These are phyloP conservation scores for Colletotrichum sp. DNA, from an alignment of 2,329 filamentous ascomycete genomes.

Conservation along the genomic window DNA sequence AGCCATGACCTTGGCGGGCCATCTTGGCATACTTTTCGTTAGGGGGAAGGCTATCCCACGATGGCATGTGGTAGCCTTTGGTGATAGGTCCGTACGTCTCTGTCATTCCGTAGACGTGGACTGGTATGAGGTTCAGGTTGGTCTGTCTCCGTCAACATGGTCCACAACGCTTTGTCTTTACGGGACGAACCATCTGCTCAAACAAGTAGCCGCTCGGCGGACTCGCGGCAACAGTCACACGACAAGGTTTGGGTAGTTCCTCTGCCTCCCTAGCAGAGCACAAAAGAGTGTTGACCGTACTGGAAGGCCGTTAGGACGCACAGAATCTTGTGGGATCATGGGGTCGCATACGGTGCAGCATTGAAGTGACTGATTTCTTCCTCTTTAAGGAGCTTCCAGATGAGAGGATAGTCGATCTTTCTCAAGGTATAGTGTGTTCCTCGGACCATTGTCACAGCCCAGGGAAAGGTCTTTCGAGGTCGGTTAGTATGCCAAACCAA, in stretches of 20 bases:
- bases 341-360: constrained; percentile 69
- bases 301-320: background rate
- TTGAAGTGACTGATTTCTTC: constrained; percentile 94
- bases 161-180: too few relatives aligned
- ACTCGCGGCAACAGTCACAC: constrained; percentile 90
- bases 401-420: constrained; percentile 92
- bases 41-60: constrained; percentile 76
- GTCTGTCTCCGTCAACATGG: constrained; percentile 30
- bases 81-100: constrained; percentile 97
- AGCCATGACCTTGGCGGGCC: constrained; percentile 94
- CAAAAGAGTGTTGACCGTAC: constrained; percentile 90
- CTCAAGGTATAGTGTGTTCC: constrained; percentile 80
- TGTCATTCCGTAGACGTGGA: constrained; percentile 89
- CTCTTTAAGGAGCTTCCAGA: constrained; percentile 87
- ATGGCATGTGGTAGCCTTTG: constrained; percentile 86
- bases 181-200: constrained; percentile 76
- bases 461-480: constrained; percentile 63
- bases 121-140: constrained; percentile 81
- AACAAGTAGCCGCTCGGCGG: constrained; percentile 91
- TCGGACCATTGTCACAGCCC: constrained; percentile 89
- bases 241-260: constrained; percentile 66
- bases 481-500: background rate
- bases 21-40: constrained; percentile 87
- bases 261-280: constrained; percentile 81
- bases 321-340: background rate